Evolutionary conservation across 208 protist species (phyloP).

Genomic region (Strigomonas culicis): DNA sequence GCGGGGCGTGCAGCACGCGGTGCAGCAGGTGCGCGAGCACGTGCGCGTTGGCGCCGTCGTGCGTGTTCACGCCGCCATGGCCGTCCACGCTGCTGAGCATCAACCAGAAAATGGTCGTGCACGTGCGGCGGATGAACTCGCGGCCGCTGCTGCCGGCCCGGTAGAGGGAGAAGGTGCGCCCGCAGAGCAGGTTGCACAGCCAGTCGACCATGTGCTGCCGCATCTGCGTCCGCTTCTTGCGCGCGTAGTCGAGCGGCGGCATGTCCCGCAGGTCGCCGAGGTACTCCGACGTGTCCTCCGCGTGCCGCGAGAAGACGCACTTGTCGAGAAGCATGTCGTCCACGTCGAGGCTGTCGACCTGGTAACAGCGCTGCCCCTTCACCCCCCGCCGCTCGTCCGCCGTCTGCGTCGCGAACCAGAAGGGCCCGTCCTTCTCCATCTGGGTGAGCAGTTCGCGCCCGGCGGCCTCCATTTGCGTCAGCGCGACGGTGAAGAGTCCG

Average conservation of each 20-base stretch:
- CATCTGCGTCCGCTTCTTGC: neutral
- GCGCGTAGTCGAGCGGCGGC: neutral
- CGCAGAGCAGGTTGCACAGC: neutral
- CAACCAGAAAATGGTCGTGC: neutral
- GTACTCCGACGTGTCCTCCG: neutral
- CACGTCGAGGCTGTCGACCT: neutral
- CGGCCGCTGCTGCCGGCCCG: neutral
- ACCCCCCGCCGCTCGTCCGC: neutral
- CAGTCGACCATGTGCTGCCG: constrained; percentile 2
- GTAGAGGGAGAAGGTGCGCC: neutral
- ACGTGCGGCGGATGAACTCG: neutral
- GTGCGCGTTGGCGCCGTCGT: neutral
- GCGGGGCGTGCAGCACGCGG: neutral
- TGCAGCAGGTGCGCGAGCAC: constrained; percentile 4
- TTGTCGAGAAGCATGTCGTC: neutral
- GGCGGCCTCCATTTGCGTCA: neutral
- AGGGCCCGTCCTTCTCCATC: neutral
- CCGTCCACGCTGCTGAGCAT: neutral
- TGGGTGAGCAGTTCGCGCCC: neutral
- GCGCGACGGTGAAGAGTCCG: neutral
- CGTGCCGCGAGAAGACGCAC: neutral
- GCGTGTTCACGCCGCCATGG: neutral
- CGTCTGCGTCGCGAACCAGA: neutral
- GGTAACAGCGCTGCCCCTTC: neutral
- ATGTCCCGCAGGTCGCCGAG: neutral